A percentile compares a stretch with the other conserved stretches of the same genome.
Conservation (phyloP, 2,329 filamentous ascomycete species). For the Sordariomycetes sp. region DNA sequence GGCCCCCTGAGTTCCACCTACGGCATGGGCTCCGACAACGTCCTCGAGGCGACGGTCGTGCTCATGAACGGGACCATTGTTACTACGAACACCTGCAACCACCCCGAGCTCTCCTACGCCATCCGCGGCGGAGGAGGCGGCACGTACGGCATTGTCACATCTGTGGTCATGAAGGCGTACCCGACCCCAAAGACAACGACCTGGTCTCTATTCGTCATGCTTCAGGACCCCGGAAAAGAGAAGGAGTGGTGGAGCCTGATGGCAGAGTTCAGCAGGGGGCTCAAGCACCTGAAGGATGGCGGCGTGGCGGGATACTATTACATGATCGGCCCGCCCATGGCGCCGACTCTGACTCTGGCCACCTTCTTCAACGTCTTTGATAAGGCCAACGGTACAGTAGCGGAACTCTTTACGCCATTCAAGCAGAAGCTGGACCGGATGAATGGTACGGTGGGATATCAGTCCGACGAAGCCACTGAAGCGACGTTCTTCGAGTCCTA, state of each 20-base stretch:
- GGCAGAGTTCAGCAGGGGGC: neutral
- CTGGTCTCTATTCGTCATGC: constrained; percentile 7
- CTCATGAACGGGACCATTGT: constrained; percentile 20
- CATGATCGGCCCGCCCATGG: neutral
- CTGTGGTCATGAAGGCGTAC: constrained; percentile 24
- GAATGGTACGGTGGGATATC: neutral
- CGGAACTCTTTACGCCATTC: neutral
- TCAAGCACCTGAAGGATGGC: neutral
- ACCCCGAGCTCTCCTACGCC: constrained; percentile 22
- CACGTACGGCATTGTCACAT: constrained; percentile 18
- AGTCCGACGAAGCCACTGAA: neutral
- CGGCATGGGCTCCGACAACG: constrained; percentile 28
- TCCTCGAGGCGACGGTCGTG: constrained; percentile 26
- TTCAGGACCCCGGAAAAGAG: neutral
- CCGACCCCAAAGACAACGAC: constrained; percentile 15
- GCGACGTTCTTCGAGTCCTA: neutral
- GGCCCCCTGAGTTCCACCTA: constrained; percentile 21
- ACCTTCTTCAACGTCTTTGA: neutral
- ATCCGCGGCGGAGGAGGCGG: constrained; percentile 23
- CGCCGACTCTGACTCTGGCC: neutral
- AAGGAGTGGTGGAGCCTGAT: constrained; percentile 3
- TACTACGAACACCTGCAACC: constrained; percentile 17
- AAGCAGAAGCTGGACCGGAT: neutral
- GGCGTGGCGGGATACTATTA: constrained; percentile 6
- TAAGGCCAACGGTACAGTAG: neutral